Evolutionary conservation across 352 stramenopile species (phyloP).

Genomic region (Pythium apleroticum): DNA sequence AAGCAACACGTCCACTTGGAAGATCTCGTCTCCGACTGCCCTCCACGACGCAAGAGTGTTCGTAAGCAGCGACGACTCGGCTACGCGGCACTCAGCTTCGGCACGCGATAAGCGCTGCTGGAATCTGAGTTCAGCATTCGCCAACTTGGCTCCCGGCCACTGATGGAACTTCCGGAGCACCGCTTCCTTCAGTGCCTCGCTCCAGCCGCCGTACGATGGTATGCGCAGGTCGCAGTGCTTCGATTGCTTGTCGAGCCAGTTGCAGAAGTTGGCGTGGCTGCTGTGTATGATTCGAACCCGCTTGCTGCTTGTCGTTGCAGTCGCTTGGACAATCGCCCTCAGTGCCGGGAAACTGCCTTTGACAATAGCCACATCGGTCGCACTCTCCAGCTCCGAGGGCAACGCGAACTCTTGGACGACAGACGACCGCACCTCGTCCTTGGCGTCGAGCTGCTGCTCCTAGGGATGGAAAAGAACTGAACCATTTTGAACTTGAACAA

Average conservation of each 20-base stretch:
- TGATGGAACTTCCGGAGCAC: background rate
- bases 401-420: background rate
- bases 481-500: too few species aligned
- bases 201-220: background rate
- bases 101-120: background rate
- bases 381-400: background rate
- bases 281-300: background rate
- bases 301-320: conserved; percentile 4
- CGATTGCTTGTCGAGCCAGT: background rate
- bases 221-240: background rate
- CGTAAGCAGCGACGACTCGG: background rate
- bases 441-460: background rate
- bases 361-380: background rate
- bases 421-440: background rate
- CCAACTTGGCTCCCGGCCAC: background rate
- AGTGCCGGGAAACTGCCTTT: conserved; percentile 17
- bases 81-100: background rate
- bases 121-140: background rate
- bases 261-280: conserved; percentile 1
- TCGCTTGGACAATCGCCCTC: background rate
- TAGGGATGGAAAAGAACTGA: too few species aligned
- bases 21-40: background rate
- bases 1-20: background rate
- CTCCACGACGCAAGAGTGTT: background rate
- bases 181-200: background rate